These are phyloP conservation scores for Daldinia decipiens DNA, from an alignment of 495 filamentous ascomycete species.

Conservation along the genomic window DNA sequence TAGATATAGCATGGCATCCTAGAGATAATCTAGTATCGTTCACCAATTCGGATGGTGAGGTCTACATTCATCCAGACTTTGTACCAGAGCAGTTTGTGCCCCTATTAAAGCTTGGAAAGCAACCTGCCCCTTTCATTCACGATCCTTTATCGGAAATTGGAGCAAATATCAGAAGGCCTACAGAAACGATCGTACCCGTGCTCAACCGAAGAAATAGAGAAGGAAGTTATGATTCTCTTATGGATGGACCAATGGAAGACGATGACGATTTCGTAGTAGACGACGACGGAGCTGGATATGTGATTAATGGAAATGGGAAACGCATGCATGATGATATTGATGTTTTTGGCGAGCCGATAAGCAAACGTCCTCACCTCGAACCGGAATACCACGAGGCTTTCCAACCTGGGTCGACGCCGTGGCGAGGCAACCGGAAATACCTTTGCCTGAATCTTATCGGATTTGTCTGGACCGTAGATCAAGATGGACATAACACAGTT, in stretches of 20 bases:
- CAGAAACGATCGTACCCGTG: conserved; percentile 58
- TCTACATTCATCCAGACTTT: conserved; percentile 87
- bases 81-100: conserved; percentile 71
- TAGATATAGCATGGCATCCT: conserved; percentile 91
- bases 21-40: conserved; percentile 87
- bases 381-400: conserved; percentile 83
- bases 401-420: conserved; percentile 93
- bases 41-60: conserved; percentile 87
- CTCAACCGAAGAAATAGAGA: conserved; percentile 2
- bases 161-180: conserved; percentile 67
- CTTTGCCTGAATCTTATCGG: conserved; percentile 93
- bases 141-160: conserved; percentile 79
- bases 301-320: conserved; percentile 75
- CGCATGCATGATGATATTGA: conserved; percentile 64
- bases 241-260: conserved; percentile 57
- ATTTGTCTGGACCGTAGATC: conserved; percentile 96
- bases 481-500: conserved; percentile 92
- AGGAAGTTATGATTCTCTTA: conserved; percentile 63
- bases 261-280: conserved; percentile 89
- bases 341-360: conserved; percentile 48
- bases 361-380: conserved; percentile 62
- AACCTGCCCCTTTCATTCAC: conserved; percentile 87
- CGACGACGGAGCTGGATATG: conserved; percentile 94
- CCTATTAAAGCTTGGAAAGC: conserved; percentile 65
- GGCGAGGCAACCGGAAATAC: conserved; percentile 92